Evolutionary conservation across 140 eudicot species (phyloP), one percentile per base, ranked within the genome.

Genomic region (Bidens hawaiensis): DNA sequence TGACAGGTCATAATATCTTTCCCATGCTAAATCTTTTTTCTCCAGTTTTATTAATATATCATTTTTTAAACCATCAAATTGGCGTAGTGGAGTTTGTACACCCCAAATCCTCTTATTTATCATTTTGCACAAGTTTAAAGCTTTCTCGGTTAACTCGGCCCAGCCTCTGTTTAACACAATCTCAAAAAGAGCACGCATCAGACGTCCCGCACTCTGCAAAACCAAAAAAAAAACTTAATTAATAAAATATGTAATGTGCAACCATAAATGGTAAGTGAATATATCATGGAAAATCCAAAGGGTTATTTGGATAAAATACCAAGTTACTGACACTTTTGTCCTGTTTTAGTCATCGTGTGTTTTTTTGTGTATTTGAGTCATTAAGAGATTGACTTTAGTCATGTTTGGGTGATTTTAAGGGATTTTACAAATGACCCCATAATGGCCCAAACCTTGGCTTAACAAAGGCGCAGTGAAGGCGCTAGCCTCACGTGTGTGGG

Each of bases 191-290:
- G 96, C 85, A 18, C 96, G 85, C 90, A 91, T 84, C 11, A 91
- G 90, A 71, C 95, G 96, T 17, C 95, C 98, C 49, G 98, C 98
- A 78, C 96, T 90, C 97, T 90, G 85, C 75, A 79, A 14, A 64
- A 64, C 10, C 31, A 47, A 43, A 22, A 54, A 10, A 1, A 30
- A 56, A 4, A 10, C 6, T 34, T 2, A 38, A 11, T 38, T 60
- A 47, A 31, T 4, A 46, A 30, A 59, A 6, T 10, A 30, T 28
- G 18, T 45, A n/a, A 8, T 13, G 13, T 15, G 9, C 0, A 5
- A 62, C 4, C 23, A 55, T 2, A 15, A 27, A 30, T 4, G 1
- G 10, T 6, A 28, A 17, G 21, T 9, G 17, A 6, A 31, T 2
- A 56, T 56, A 27, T 2, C 21, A 27, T 26, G 61, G n/a, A 54